Evolutionary conservation across 148 eudicot species (phyloP), one percentile per base, ranked within the genome.

Genomic region (Bassia scoparia): DNA sequence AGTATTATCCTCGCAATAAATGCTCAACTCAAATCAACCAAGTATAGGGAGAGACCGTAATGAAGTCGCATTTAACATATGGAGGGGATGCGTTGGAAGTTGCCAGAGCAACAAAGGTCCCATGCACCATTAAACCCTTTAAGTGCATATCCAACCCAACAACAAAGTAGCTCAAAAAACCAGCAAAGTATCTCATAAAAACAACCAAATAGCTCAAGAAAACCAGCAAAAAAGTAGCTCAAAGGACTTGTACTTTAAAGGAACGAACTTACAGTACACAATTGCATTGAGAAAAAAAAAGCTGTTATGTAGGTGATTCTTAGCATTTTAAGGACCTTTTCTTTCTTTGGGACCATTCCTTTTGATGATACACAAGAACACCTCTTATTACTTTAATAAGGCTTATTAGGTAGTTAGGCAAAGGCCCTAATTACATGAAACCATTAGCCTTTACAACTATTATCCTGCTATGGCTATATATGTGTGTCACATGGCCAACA

Each of bases 321-420:
- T 61, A 54, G 33, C 21, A 61, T 48, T 49, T 68, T 31, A 48
- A 20, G 24, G 56, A 6, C 33, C 48, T 2, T 35, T 63, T 35
- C 23, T 33, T 70, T 77, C 23, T 33, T 70, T 77, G 38, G 80
- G 80, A 77, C 80, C 80, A 77, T 53, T 71, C 44, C 35, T 70
- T 62, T 63, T 13, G 17, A 17, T 23, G 33, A 16, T 38, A 23
- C 62, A 54, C 29, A 60, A 60, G 64, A n/a, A n/a, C n/a, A n/a
- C 38, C 38, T 60, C 37, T 16, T 29, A 49, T 21, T 14, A 5
- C 15, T 7, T 60, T 29, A n/a, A n/a, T n/a, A n/a, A 33, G 64
- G 34, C 4, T 33, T 33, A 37, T n/a, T n/a, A n/a, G n/a, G n/a
- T n/a, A n/a, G n/a, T n/a, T n/a, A 34, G 43, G 26, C 43, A 61